Percentiles rank a stretch among this genome's conserved stretches.
Evolutionary conservation across 208 protist genomes (phyloP).

Genomic region (Phytomonas serpens): DNA sequence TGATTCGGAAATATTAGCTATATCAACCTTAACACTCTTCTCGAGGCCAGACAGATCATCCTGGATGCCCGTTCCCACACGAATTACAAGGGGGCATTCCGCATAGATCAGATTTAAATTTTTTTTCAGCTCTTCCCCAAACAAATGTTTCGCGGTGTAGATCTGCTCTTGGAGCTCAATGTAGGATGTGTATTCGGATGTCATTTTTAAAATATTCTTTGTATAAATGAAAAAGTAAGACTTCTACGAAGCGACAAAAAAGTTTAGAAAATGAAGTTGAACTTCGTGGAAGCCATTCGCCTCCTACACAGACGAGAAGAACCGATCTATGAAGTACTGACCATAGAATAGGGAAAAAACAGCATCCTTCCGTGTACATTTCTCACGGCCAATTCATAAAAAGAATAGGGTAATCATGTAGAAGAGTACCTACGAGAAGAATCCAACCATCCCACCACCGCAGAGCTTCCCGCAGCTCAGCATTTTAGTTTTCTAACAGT

Average conservation of each 20-base stretch:
- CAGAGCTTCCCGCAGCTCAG: background rate
- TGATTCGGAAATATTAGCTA: conserved; percentile 72
- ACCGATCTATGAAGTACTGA: conserved; percentile 3
- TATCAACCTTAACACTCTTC: conserved; percentile 72
- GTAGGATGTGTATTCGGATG: conserved; percentile 32
- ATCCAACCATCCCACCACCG: background rate
- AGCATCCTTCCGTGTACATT: background rate
- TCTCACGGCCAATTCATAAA: background rate
- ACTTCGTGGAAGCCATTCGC: background rate
- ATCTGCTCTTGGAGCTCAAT: conserved; percentile 69
- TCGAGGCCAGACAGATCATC: conserved; percentile 88
- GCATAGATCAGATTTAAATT: conserved; percentile 71
- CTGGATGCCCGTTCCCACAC: conserved; percentile 78
- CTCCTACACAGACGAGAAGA: conserved; percentile 11
- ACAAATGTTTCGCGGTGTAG: conserved; percentile 49
- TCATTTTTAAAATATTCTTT: conserved; percentile 16
- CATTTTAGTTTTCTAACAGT: background rate
- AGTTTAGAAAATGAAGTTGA: background rate
- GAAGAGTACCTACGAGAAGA: conserved; percentile 4
- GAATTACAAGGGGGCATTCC: conserved; percentile 75
- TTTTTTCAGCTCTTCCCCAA: conserved; percentile 51
- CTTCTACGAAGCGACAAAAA: background rate
- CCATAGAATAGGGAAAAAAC: conserved; percentile 8
- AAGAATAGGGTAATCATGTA: background rate
- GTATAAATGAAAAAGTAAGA: background rate